Conservation (phyloP, 23 red algal species). For the Gracilaria vermiculophylla region DNA sequence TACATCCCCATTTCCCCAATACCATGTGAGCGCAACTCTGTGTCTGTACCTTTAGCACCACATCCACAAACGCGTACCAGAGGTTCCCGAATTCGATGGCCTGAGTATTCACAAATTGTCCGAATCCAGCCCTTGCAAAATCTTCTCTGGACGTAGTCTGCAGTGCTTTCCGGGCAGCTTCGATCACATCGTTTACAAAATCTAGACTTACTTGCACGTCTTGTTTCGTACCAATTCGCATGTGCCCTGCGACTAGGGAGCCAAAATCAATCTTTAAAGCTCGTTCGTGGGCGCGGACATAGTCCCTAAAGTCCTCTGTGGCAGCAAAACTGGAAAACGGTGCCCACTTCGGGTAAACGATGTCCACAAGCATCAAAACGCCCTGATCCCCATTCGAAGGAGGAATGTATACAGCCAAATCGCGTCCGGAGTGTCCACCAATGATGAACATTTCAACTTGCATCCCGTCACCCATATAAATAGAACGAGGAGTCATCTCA, state of each 20-base stretch:
- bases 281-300: background rate
- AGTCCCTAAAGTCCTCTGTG: background rate
- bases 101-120: background rate
- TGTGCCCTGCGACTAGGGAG: constrained; percentile 1
- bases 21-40: background rate
- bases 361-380: constrained; percentile 25
- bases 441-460: background rate
- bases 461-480: background rate
- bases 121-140: background rate
- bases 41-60: background rate
- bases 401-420: background rate
- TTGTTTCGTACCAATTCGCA: background rate
- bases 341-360: constrained; percentile 15
- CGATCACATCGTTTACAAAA: constrained; percentile 17
- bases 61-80: background rate
- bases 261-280: constrained; percentile 23
- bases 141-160: background rate
- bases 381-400: background rate
- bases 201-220: background rate
- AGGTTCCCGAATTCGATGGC: constrained; percentile 44
- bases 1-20: constrained; percentile 18
- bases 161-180: background rate
- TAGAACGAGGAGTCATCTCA: background rate
- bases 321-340: constrained; percentile 19
- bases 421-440: background rate